A percentile compares a stretch with the other conserved stretches of the same genome.
Evolutionary conservation across 495 filamentous ascomycete genomes (phyloP).

Genomic region (Aspergillus asperescens): DNA sequence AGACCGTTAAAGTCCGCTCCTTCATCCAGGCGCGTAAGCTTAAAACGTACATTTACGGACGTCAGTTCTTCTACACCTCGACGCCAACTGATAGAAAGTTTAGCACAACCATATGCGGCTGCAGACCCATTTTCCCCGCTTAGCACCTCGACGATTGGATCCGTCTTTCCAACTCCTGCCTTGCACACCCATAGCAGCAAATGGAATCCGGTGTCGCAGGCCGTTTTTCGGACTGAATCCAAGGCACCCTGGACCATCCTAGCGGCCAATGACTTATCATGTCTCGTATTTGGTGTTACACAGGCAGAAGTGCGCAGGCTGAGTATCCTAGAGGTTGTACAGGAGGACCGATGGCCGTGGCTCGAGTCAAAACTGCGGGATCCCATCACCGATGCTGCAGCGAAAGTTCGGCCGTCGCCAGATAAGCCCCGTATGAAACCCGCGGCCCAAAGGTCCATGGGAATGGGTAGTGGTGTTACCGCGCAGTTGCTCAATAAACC

Average conservation of each 20-base stretch:
- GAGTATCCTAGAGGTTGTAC: slow-evolving; percentile 91
- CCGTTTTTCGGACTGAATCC: slow-evolving; percentile 91
- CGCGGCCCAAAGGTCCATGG: slow-evolving; percentile 47
- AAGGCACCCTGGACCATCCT: slow-evolving; percentile 89
- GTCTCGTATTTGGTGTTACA: slow-evolving; percentile 91
- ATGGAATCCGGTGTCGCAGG: slow-evolving; percentile 87
- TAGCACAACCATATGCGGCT: slow-evolving; percentile 75
- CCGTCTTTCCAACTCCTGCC: slow-evolving; percentile 41
- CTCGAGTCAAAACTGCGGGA: slow-evolving; percentile 77
- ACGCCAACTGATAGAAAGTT: slow-evolving; percentile 78
- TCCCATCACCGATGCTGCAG: slow-evolving; percentile 45
- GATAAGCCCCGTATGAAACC: slow-evolving; percentile 36
- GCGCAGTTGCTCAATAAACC: slow-evolving; percentile 84
- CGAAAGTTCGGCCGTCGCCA: slow-evolving; percentile 33
- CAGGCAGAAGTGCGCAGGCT: slow-evolving; percentile 89
- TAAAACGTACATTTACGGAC: slow-evolving; percentile 88
- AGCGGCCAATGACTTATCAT: slow-evolving; percentile 95
- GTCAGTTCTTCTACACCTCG: slow-evolving; percentile 63
- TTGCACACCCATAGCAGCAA: slow-evolving; percentile 83
- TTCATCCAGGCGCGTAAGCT: slow-evolving; percentile 58
- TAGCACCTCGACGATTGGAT: slow-evolving; percentile 30
- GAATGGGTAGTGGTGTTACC: slow-evolving; percentile 73
- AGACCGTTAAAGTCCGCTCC: slow-evolving; percentile 34
- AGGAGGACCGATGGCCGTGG: slow-evolving; percentile 81
- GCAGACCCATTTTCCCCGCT: slow-evolving; percentile 46